Percentiles rank a stretch among this genome's conserved stretches.
Conservation (phyloP, 805 yeast species). For the Yamadazyma sp. region DNA sequence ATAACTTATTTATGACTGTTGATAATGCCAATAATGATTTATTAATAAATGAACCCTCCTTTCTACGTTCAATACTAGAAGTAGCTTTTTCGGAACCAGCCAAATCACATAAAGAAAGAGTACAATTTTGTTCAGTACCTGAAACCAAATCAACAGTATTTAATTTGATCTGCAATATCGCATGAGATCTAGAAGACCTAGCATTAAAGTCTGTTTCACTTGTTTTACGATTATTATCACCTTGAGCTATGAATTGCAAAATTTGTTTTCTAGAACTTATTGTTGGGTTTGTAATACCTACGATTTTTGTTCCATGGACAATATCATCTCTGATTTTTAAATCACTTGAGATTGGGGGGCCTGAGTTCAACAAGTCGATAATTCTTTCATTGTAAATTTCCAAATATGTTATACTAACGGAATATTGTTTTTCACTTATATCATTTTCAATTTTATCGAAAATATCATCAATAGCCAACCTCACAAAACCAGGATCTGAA, state of each 20-base stretch:
- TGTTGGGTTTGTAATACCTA: constrained; percentile 65
- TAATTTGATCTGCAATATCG: constrained; percentile 71
- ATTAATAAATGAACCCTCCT: constrained; percentile 92
- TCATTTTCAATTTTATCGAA: constrained; percentile 44
- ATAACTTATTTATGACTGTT: constrained; percentile 83
- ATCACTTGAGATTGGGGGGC: constrained; percentile 39
- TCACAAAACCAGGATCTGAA: constrained; percentile 67
- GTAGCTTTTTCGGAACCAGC: constrained; percentile 96
- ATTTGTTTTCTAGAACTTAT: constrained; percentile 61
- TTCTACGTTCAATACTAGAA: constrained; percentile 70
- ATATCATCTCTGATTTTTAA: constrained; percentile 78
- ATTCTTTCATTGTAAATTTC: constrained; percentile 88
- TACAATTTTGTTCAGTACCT: constrained; percentile 45
- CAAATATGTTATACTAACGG: constrained; percentile 65
- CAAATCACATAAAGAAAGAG: constrained; percentile 84
- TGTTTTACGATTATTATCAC: constrained; percentile 74
- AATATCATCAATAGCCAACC: constrained; percentile 59
- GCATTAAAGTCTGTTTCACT: constrained; percentile 88
- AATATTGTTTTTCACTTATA: constrained; percentile 29
- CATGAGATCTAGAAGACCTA: constrained; percentile 88
- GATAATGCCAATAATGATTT: constrained; percentile 87
- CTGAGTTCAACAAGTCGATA: constrained; percentile 59
- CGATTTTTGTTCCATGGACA: constrained; percentile 64
- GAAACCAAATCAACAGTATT: constrained; percentile 39
- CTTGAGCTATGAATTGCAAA: constrained; percentile 54